Percentiles rank a stretch among this genome's conserved stretches.
Evolutionary conservation across 1,139 yeast genomes (phyloP).

Genomic region (Yamadazyma conglobata): DNA sequence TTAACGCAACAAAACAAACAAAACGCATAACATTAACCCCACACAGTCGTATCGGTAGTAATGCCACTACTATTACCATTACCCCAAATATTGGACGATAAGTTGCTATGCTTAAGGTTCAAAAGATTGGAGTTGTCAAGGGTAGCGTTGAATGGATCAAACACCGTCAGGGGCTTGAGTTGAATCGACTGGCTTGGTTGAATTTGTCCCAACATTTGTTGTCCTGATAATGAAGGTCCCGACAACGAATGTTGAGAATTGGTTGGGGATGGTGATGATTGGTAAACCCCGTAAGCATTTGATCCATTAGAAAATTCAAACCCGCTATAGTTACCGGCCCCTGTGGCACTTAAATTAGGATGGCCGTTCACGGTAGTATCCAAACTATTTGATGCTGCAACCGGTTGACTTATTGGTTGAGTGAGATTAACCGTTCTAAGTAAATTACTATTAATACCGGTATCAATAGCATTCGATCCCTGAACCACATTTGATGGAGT

Average conservation of each 20-base stretch:
- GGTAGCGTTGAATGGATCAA: slow-evolving; percentile 2
- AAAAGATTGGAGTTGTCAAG: slow-evolving; percentile 1
- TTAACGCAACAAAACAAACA: too few relatives aligned
- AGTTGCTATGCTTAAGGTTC: neutral
- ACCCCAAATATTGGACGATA: slow-evolving; percentile 15
- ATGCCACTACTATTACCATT: slow-evolving; percentile 9
- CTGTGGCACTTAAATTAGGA: neutral
- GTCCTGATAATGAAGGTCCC: too few relatives aligned
- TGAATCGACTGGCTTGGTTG: neutral
- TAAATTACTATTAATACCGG: too few relatives aligned
- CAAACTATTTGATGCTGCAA: neutral
- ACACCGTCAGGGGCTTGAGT: slow-evolving; percentile 1
- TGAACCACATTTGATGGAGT: too few relatives aligned
- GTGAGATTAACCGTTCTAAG: too few relatives aligned
- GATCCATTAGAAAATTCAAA: slow-evolving; percentile 1
- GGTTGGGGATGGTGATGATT: slow-evolving; percentile 2
- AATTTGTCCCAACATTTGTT: neutral
- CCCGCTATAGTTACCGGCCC: neutral
- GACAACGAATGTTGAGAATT: neutral
- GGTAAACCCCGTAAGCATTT: slow-evolving; percentile 1
- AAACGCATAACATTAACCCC: slow-evolving; percentile 18
- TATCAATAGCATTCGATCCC: too few relatives aligned
- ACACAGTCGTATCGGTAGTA: slow-evolving; percentile 17
- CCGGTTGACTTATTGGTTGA: too few relatives aligned
- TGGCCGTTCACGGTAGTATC: neutral